These are phyloP conservation scores for Aspergillus uvarum DNA, from an alignment of 2,329 filamentous ascomycete species.

Conservation along the genomic window DNA sequence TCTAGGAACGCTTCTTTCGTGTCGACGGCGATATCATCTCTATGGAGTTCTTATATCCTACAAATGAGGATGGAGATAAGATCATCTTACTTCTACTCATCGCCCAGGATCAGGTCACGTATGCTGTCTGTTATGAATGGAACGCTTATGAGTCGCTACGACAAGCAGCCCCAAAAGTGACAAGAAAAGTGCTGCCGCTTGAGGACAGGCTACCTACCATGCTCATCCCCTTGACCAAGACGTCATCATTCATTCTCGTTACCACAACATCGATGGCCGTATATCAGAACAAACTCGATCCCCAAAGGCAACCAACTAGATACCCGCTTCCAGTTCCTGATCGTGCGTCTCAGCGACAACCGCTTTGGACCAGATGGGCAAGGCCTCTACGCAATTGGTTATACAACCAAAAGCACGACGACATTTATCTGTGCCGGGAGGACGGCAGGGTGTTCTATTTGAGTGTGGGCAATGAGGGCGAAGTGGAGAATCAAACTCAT, in stretches of 20 bases:
- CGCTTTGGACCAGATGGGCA: constrained; percentile 82
- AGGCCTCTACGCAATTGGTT: constrained; percentile 67
- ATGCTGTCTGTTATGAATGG: constrained; percentile 55
- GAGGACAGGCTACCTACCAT: constrained; percentile 61
- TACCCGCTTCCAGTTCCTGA: constrained; percentile 33
- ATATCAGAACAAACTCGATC: constrained; percentile 44
- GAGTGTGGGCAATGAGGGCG: constrained; percentile 59
- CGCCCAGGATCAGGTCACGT: constrained; percentile 44
- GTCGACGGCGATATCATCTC: constrained; percentile 76
- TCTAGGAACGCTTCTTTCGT: constrained; percentile 48
- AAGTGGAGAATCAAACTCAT: constrained; percentile 57
- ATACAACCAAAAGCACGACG: constrained; percentile 67
- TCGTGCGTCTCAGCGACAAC: constrained; percentile 35
- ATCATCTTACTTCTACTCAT: constrained; percentile 73
- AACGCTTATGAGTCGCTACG: constrained; percentile 44
- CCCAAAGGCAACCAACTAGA: constrained; percentile 24
- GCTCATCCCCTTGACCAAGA: constrained; percentile 69
- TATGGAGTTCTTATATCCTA: constrained; percentile 80
- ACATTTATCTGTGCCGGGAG: constrained; percentile 82
- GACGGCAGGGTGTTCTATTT: constrained; percentile 77
- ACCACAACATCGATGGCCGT: constrained; percentile 58
- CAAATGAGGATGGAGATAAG: constrained; percentile 63
- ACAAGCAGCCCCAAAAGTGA: constrained; percentile 27
- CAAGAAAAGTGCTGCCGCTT: constrained; percentile 32
- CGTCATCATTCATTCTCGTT: constrained; percentile 69